phyloP scores from a whole-genome alignment of 2,329 filamentous ascomycete species.

The Hymenoscyphus repandus region DNA sequence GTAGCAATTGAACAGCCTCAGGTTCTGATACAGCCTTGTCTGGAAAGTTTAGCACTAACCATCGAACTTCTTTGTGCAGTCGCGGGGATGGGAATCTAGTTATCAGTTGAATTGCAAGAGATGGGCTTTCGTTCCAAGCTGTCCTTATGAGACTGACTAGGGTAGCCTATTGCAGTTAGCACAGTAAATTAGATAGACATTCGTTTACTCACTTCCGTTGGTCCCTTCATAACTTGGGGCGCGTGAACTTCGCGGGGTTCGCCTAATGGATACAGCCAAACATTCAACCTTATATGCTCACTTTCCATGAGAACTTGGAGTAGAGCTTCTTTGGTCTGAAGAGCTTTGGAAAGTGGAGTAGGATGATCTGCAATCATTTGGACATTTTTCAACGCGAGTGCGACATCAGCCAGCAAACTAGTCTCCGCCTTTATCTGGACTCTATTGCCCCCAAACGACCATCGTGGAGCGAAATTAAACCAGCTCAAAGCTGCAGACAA shows the following conservation, averaged over 20 bases:
- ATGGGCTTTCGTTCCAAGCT: conserved; percentile 82
- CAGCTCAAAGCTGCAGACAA: conserved; percentile 81
- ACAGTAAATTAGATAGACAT: conserved; percentile 28
- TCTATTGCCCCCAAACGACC: conserved; percentile 94
- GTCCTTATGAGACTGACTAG: conserved; percentile 60
- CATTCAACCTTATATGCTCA: conserved; percentile 74
- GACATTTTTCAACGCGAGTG: conserved; percentile 59
- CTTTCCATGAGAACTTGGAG: conserved; percentile 75
- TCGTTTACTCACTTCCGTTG: conserved; percentile 36
- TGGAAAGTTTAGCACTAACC: conserved; percentile 74
- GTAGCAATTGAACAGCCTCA: conserved; percentile 75
- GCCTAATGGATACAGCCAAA: conserved; percentile 83
- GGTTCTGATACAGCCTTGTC: conserved; percentile 77
- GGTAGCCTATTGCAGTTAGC: conserved; percentile 34
- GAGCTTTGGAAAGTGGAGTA: conserved; percentile 47
- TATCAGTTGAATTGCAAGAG: conserved; percentile 80
- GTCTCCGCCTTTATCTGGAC: conserved; percentile 92
- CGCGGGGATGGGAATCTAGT: conserved; percentile 72
- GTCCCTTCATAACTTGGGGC: conserved; percentile 32
- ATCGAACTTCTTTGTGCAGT: conserved; percentile 70
- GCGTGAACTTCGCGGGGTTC: conserved; percentile 48
- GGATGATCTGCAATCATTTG: conserved; percentile 48
- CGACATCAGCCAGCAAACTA: conserved; percentile 72
- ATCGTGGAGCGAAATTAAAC: conserved; percentile 79
- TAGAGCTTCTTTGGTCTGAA: conserved; percentile 79